Evolutionary conservation across 2,329 filamentous ascomycete genomes (phyloP), one percentile per base, ranked within the genome.

Genomic region (Fusarium avenaceum): DNA sequence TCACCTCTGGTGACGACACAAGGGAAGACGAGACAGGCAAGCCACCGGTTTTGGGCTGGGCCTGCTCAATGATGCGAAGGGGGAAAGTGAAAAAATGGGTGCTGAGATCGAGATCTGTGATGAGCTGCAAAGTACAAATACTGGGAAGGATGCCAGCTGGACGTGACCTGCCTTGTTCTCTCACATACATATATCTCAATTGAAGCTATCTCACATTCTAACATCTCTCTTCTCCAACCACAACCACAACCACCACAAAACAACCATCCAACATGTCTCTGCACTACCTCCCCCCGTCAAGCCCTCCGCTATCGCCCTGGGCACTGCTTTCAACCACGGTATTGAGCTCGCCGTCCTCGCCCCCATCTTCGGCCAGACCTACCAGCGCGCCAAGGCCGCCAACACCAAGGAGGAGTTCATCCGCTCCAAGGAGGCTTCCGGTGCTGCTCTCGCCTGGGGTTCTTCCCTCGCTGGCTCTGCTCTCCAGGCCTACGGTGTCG

Each of bases 361-460:
- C 63, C 95, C 95, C 68, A 84, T 98, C 81, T 97, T 98, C 80
- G 95, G 96, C 78, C 91, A 96, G 77, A 95, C 93, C 77, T 97
- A 97, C 88, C 90, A 94, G 83, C 92, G 93, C 74, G 94, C 95
- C 73, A 94, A 97, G 87, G 84, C 88, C 65, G 89, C 95, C 80
- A 95, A 97, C 89, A 92, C 91, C 77, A 97, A 96, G 85, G 94
- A 98, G 84, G 95, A 98, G 84, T 98, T 97, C 84, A 83, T 96
- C 82, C 91, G 91, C 81, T 96, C 93, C 74, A 95, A 94, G 87
- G 95, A 98, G 85, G 92, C 95, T 70, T 89, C 91, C 66, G 91
- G 92, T 64, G 94, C 94, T 70, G 94, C 92, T 69, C 88, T 94
- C 63, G 92, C 94, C 72, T 97, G 92, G 91, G 93, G 94, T 79